phyloP scores from a whole-genome alignment of 192 early-diverging fungal species.

The Entophlyctis luteolus region DNA sequence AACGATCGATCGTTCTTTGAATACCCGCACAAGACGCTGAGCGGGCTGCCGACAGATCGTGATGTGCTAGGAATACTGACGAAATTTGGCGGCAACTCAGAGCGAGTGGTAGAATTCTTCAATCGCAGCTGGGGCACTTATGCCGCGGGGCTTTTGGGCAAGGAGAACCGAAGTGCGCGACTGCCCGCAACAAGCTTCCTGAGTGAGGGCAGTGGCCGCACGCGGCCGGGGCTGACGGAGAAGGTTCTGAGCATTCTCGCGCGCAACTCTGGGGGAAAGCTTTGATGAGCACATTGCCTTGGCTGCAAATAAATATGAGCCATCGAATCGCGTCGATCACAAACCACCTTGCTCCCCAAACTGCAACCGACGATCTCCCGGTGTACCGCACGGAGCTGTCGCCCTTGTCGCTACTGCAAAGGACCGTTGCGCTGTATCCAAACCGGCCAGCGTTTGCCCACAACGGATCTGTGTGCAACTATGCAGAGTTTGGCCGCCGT shows the following conservation, averaged over 20 bases:
- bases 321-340: too few species aligned
- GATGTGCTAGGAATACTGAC: slow-evolving; percentile 37
- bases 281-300: too few species aligned
- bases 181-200: slow-evolving; percentile 19
- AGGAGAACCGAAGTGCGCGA: background rate
- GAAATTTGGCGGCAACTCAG: background rate
- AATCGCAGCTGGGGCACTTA: slow-evolving; percentile 48
- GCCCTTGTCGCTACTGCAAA: slow-evolving; percentile 52
- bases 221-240: slow-evolving; percentile 46
- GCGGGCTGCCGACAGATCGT: slow-evolving; percentile 45
- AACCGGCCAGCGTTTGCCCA: slow-evolving; percentile 41
- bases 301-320: too few species aligned
- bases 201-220: slow-evolving; percentile 38
- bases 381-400: slow-evolving; percentile 40
- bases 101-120: background rate
- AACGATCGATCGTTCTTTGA: slow-evolving; percentile 43
- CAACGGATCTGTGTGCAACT: slow-evolving; percentile 31
- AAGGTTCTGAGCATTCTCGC: slow-evolving; percentile 43
- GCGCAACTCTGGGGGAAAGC: too few species aligned
- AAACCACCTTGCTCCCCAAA: too few species aligned
- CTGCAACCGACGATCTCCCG: background rate
- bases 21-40: slow-evolving; percentile 51
- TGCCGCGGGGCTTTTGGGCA: slow-evolving; percentile 37
- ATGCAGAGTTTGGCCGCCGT: slow-evolving; percentile 45
- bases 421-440: slow-evolving; percentile 48